Percentiles rank a stretch among this genome's conserved stretches.
Evolutionary conservation across 164 flowering plant genomes (phyloP).

Genomic region (Dillenia turbinata): DNA sequence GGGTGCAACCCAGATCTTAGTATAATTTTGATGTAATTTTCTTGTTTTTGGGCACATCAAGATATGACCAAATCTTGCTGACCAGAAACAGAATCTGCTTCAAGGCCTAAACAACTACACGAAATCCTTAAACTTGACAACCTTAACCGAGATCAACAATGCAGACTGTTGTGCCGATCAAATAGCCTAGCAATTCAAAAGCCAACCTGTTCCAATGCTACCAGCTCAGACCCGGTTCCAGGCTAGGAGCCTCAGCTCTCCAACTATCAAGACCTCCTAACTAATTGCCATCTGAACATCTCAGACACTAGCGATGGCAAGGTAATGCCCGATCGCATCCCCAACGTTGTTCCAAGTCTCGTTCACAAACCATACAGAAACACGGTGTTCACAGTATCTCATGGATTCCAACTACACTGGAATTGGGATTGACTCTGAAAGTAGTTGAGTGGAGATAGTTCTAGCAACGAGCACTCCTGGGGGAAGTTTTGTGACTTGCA

Average conservation of each 20-base stretch:
- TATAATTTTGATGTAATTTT: background rate
- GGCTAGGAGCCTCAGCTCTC: slow-evolving; percentile 11
- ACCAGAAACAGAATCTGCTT: slow-evolving; percentile 33
- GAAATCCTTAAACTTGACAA: slow-evolving; percentile 21
- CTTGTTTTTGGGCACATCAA: background rate
- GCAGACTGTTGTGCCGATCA: slow-evolving; percentile 47
- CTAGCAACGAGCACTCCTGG: slow-evolving; percentile 40
- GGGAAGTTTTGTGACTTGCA: slow-evolving; percentile 5
- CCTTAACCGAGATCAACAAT: slow-evolving; percentile 25
- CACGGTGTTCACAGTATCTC: slow-evolving; percentile 39
- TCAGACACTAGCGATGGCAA: slow-evolving; percentile 41
- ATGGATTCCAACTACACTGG: slow-evolving; percentile 42
- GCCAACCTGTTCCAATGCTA: slow-evolving; percentile 17
- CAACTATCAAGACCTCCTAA: slow-evolving; percentile 31
- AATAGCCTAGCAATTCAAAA: slow-evolving; percentile 15
- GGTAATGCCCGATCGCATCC: slow-evolving; percentile 60
- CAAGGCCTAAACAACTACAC: slow-evolving; percentile 44
- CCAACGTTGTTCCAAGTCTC: slow-evolving; percentile 31
- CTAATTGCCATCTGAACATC: slow-evolving; percentile 47
- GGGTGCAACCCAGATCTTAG: background rate
- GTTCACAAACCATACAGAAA: slow-evolving; percentile 16
- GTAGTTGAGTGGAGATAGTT: slow-evolving; percentile 51
- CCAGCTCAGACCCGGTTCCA: slow-evolving; percentile 16
- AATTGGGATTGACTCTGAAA: slow-evolving; percentile 38
- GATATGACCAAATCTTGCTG: slow-evolving; percentile 2